Evolutionary conservation across 306 rosid genomes (phyloP).

Genomic region (Cicer cuneatum): DNA sequence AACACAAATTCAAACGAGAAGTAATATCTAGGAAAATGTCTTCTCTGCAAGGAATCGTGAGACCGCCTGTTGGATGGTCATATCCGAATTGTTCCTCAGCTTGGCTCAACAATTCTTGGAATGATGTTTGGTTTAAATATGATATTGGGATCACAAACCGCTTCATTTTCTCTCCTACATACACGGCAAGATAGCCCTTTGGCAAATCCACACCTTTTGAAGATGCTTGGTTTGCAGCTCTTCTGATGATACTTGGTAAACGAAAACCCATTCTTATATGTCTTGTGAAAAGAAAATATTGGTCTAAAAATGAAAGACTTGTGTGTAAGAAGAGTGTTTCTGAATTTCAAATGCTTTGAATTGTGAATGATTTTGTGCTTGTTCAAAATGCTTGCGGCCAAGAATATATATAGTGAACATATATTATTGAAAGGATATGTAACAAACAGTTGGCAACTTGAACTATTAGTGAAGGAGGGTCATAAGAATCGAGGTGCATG

Average conservation of each 20-base stretch:
- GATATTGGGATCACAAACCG: conserved; percentile 52
- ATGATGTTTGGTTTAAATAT: conserved; percentile 53
- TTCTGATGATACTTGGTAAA: conserved; percentile 41
- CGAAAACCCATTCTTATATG: conserved; percentile 45
- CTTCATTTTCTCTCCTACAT: conserved; percentile 54
- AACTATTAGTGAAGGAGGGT: neutral
- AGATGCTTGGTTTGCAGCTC: conserved; percentile 11
- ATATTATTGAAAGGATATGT: conserved; percentile 9
- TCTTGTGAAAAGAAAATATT: neutral
- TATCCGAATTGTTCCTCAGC: conserved; percentile 55
- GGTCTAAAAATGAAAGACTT: neutral
- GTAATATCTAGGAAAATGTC: conserved; percentile 36
- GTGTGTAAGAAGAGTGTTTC: neutral
- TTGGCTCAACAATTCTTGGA: conserved; percentile 44
- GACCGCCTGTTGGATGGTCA: conserved; percentile 60
- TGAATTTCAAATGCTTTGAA: conserved; percentile 6
- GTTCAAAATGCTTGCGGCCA: conserved; percentile 4
- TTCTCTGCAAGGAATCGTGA: conserved; percentile 54
- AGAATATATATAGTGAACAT: conserved; percentile 47
- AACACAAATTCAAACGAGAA: conserved; percentile 11
- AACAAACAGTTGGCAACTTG: neutral
- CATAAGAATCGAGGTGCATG: neutral
- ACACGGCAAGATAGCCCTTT: conserved; percentile 54
- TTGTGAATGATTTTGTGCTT: conserved; percentile 35
- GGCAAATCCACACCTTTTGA: conserved; percentile 37